A percentile compares a stretch with the other conserved stretches of the same genome.
Evolutionary conservation across 176 grass and related monocot species (phyloP).

Genomic region (Echinochloa phyllopogon): DNA sequence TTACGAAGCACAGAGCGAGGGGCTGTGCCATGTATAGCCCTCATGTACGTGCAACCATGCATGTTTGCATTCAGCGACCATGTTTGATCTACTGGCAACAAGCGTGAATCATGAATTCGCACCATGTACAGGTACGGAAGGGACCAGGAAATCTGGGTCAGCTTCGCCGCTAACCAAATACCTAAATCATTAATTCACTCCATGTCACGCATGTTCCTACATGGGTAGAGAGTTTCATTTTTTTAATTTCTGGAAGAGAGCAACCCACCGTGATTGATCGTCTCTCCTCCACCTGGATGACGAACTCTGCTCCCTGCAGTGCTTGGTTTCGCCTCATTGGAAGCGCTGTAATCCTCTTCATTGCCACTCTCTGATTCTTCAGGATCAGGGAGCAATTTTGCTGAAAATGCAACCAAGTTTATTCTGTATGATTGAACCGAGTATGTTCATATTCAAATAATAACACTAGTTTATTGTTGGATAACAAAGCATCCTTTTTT

Average conservation of each 20-base stretch:
- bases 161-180: too few relatives aligned
- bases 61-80: too few relatives aligned
- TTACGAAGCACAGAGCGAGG: too few relatives aligned
- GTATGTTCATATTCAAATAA: too few relatives aligned
- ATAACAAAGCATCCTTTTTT: too few relatives aligned
- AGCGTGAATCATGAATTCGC: too few relatives aligned
- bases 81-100: too few relatives aligned
- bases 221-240: background rate
- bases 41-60: too few relatives aligned
- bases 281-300: slow-evolving; percentile 52
- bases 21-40: too few relatives aligned
- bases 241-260: background rate
- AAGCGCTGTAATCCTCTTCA: background rate
- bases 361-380: background rate
- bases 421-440: background rate
- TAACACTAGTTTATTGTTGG: too few relatives aligned
- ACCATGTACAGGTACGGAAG: too few relatives aligned
- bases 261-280: slow-evolving; percentile 46
- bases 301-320: slow-evolving; percentile 58
- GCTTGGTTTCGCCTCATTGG: slow-evolving; percentile 6
- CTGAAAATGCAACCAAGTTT: background rate
- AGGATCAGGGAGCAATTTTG: background rate
- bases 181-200: background rate
- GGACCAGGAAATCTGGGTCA: too few relatives aligned
- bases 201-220: background rate